Evolutionary conservation across 176 grass and related monocot species (phyloP).

Genomic region (Zizania latifolia): DNA sequence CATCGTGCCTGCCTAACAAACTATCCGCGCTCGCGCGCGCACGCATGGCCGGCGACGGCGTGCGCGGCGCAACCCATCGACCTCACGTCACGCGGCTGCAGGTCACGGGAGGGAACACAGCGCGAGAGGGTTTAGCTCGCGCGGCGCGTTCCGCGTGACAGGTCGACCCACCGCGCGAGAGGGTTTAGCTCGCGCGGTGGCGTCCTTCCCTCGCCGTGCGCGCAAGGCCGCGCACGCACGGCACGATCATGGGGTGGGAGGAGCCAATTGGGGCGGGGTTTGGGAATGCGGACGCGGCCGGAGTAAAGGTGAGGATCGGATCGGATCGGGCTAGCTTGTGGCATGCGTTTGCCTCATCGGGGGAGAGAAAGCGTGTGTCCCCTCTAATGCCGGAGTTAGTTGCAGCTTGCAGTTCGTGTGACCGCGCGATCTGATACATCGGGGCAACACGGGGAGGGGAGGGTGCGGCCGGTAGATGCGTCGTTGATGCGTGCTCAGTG

Average conservation of each 20-base stretch:
- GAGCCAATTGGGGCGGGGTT: background rate
- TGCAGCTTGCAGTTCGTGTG: constrained; percentile 13
- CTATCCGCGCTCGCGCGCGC: background rate
- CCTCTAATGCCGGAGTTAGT: background rate
- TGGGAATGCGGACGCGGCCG: background rate
- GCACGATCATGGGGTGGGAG: background rate
- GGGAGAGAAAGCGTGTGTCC: background rate
- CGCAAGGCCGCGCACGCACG: background rate
- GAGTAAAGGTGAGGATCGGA: background rate
- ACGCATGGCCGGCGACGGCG: no score
- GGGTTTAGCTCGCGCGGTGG: no score
- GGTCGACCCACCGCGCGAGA: no score
- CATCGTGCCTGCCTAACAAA: background rate
- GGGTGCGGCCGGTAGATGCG: no score
- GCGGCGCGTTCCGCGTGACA: constrained; percentile 16
- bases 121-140: background rate
- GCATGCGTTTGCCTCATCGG: background rate
- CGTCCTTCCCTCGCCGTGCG: background rate
- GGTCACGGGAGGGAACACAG: no score
- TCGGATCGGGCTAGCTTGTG: background rate
- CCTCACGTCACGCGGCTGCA: background rate
- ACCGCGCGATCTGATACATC: background rate
- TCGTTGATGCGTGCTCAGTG: no score
- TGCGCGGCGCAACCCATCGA: background rate
- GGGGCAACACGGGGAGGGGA: no score